phyloP scores from a whole-genome alignment of 495 filamentous ascomycete genomes.

The Sporormia fimetaria region DNA sequence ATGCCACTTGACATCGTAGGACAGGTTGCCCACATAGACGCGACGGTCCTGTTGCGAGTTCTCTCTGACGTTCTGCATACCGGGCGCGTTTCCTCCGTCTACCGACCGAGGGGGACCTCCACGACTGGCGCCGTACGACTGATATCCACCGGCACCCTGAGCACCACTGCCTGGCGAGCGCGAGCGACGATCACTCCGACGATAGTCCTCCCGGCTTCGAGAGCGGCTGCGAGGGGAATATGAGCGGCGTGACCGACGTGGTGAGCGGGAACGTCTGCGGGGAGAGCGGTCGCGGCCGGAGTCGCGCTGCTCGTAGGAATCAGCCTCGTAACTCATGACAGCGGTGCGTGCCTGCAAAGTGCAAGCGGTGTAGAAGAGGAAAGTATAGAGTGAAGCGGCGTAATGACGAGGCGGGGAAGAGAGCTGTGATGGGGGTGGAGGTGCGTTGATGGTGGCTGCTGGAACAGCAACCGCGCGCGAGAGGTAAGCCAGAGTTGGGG shows the following conservation, averaged over 20 bases:
- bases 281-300: constrained; percentile 69
- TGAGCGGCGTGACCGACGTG: constrained; percentile 65
- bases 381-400: constrained; percentile 2
- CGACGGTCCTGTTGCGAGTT: constrained; percentile 96
- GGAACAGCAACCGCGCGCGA: too few species aligned
- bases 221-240: constrained; percentile 91
- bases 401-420: background rate
- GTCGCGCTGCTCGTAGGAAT: constrained; percentile 58
- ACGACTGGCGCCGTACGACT: constrained; percentile 47
- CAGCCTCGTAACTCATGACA: constrained; percentile 23
- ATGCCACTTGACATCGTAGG: constrained; percentile 99
- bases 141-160: constrained; percentile 53
- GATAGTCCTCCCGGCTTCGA: constrained; percentile 79
- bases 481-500: too few species aligned
- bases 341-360: background rate
- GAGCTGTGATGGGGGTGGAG: background rate
- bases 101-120: constrained; percentile 64
- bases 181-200: constrained; percentile 65
- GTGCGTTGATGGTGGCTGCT: too few species aligned
- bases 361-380: background rate
- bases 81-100: constrained; percentile 77
- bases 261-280: constrained; percentile 73
- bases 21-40: constrained; percentile 97
- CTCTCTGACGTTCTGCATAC: constrained; percentile 84
- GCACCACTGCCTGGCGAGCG: constrained; percentile 77